These are phyloP conservation scores for Candolleomyces eurysporus DNA, from an alignment of 768 basidiomycete species.

Conservation along the genomic window DNA sequence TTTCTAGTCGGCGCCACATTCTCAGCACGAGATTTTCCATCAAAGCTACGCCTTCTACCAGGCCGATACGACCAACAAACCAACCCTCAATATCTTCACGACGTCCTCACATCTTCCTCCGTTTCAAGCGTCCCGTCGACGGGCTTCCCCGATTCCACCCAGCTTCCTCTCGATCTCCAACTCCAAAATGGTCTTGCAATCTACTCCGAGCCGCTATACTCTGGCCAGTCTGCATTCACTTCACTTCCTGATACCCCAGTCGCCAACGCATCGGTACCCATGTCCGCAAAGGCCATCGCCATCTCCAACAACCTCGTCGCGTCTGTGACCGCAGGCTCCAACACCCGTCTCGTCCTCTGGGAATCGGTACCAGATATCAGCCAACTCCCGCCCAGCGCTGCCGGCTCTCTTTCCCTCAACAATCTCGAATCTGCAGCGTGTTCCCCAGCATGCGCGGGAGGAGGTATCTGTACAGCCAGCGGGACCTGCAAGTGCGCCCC, in stretches of 20 bases:
- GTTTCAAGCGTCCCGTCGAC: constrained; percentile 54
- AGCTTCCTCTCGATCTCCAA: constrained; percentile 65
- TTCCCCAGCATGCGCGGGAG: constrained; percentile 70
- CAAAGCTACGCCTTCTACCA: constrained; percentile 64
- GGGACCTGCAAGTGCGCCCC: constrained; percentile 71
- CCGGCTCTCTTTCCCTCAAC: constrained; percentile 55
- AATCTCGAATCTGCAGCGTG: constrained; percentile 75
- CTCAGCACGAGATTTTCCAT: constrained; percentile 50
- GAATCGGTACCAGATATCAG: constrained; percentile 73
- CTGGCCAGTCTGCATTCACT: constrained; percentile 61
- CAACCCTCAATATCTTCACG: constrained; percentile 69
- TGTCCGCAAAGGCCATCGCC: constrained; percentile 60
- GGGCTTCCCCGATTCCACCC: constrained; percentile 62
- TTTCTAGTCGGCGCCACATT: constrained; percentile 66
- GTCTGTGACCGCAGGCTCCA: constrained; percentile 31
- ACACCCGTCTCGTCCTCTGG: constrained; percentile 70
- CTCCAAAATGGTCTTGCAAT: constrained; percentile 66
- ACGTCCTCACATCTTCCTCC: constrained; percentile 62
- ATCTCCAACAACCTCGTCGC: constrained; percentile 59
- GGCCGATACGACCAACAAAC: constrained; percentile 74
- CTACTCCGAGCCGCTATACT: constrained; percentile 63
- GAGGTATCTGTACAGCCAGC: constrained; percentile 67
- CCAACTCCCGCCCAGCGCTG: constrained; percentile 55
- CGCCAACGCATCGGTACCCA: constrained; percentile 45
- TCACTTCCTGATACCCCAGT: constrained; percentile 50